These are phyloP conservation scores for Cardamine occulta DNA, from an alignment of 345 rosid species.

Conservation along the genomic window DNA sequence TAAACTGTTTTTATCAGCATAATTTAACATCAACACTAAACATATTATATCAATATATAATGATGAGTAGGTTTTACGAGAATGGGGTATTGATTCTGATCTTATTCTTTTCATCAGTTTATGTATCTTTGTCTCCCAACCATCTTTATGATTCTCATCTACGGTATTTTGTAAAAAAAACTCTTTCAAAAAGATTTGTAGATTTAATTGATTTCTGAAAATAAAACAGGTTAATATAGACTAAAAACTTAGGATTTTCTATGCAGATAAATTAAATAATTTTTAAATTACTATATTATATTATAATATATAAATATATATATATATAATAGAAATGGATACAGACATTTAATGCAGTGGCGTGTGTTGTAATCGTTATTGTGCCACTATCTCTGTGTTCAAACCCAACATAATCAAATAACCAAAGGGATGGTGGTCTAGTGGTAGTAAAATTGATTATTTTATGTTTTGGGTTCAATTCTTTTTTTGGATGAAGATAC, in stretches of 20 bases:
- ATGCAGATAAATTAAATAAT: neutral
- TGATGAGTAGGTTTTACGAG: constrained; percentile 7
- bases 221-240: neutral
- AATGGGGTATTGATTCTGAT: neutral
- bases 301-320: no score
- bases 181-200: no score
- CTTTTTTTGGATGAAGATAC: no score
- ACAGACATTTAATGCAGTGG: neutral
- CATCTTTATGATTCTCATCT: neutral
- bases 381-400: no score
- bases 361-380: neutral
- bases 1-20: constrained; percentile 7
- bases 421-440: no score
- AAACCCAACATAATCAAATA: no score
- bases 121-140: constrained; percentile 28
- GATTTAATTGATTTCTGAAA: neutral
- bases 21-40: constrained; percentile 19
- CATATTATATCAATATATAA: neutral
- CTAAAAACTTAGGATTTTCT: neutral
- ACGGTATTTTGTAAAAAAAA: neutral
- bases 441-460: no score
- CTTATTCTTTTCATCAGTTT: neutral
- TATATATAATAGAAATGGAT: neutral
- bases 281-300: neutral
- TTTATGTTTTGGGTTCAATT: no score